Base-by-base conservation (phyloP, 169 alveolate genomes). In the Cystoisospora suis region DNA sequence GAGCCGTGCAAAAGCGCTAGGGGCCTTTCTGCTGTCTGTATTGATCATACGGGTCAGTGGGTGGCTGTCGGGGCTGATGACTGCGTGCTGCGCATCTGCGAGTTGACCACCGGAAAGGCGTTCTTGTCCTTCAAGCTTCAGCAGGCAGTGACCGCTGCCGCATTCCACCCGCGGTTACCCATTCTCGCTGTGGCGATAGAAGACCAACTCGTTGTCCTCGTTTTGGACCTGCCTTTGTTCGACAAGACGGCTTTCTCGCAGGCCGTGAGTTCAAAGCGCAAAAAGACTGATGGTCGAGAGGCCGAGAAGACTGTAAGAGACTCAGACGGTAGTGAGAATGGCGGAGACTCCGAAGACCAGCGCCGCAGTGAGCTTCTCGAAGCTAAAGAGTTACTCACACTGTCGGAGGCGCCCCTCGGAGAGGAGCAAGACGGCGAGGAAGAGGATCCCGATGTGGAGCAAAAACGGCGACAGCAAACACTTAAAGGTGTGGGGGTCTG, bases 91-190 rank as follows among this genome's bases (percentile, higher is more conserved):
- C 83, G 56, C n/a, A 44, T 87, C 7, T 29, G n/a, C 32, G 91
- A 87, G 85, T 27, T 70, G 45, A 3, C 20, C 42, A 70, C 91
- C 32, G 87, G 91, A n/a, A 87, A 46, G 72, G 17, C 12, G 15
- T 46, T 59, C 61, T 29, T 56, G 23, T 46, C 81, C 12, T 56
- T 61, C 27, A 40, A 20, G 5, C 79, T 61, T 2, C 79, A 59
- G 81, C 80, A 47, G 83, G 44, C 9, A 49, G 79, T 83, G 46
- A 59, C 86, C 23, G 87, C 89, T 32, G 90, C 46, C 12, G 61
- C 70, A 36, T 88, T 45, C 80, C 88, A 88, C 42, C 92, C 92
- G 2, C 47, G 77, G 40, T 79, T 75, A 17, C 92, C 92, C 36
- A 9, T 88, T 32, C 79, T 88, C 34, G 92, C 92, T 12, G 88